phyloP scores from a whole-genome alignment of 148 eudicot species.

The Beta vulgaris region DNA sequence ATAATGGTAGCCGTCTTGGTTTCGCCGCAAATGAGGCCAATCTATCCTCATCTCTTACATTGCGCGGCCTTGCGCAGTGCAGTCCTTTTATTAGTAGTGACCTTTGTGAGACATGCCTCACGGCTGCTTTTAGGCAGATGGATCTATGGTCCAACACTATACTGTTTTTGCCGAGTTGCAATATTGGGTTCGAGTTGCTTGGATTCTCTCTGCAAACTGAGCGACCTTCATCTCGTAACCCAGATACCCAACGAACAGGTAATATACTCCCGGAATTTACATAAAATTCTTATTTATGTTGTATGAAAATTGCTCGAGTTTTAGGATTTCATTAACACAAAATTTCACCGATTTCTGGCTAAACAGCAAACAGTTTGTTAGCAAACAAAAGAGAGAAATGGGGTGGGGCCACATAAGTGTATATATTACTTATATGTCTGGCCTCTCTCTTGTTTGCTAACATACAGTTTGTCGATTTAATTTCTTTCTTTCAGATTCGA shows the following conservation, averaged over 20 bases:
- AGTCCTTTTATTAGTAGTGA: constrained; percentile 24
- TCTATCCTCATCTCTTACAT: not conserved
- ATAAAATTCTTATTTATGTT: too few species aligned
- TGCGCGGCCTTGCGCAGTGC: constrained; percentile 28
- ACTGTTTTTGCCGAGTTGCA: constrained; percentile 37
- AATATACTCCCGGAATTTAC: too few species aligned
- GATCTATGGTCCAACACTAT: constrained; percentile 10
- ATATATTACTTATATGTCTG: too few species aligned
- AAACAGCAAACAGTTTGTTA: too few species aligned
- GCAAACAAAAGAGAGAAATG: too few species aligned
- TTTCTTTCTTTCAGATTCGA: too few species aligned
- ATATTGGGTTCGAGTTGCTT: constrained; percentile 24
- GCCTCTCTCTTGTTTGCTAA: too few species aligned
- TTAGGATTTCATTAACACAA: too few species aligned
- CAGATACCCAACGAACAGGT: constrained; percentile 14
- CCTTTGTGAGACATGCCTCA: constrained; percentile 28
- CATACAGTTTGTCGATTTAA: too few species aligned
- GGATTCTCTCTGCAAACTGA: not conserved
- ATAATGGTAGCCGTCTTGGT: not conserved
- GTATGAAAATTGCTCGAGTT: too few species aligned
- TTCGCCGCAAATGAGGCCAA: constrained; percentile 1
- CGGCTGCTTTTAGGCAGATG: constrained; percentile 5
- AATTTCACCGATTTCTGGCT: too few species aligned
- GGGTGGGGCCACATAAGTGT: too few species aligned
- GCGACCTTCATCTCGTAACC: not conserved